Percentiles rank a stretch among this genome's conserved stretches.
These are phyloP conservation scores for Mycena chlorophos DNA, from an alignment of 768 basidiomycete genomes.

Conservation along the genomic window DNA sequence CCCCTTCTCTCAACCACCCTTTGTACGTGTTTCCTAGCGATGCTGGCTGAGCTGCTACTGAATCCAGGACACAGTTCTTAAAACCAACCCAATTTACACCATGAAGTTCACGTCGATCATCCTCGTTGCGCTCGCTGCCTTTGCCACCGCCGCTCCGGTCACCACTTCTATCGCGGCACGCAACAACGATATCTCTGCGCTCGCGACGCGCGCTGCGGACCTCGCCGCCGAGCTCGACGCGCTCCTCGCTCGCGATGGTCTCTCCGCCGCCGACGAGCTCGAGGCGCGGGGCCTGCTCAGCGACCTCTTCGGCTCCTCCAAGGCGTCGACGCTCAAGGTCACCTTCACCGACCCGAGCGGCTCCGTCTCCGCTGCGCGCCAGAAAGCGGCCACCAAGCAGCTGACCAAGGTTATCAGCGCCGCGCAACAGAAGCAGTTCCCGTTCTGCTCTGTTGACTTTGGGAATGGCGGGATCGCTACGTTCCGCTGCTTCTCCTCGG, in stretches of 20 bases:
- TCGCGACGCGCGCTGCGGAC: background rate
- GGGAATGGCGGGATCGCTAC: background rate
- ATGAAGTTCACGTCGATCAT: background rate
- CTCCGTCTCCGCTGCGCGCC: background rate
- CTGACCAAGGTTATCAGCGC: background rate
- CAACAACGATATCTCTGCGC: background rate
- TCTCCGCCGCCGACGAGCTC: background rate
- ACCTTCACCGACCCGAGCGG: slow-evolving; percentile 1
- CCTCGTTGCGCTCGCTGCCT: background rate
- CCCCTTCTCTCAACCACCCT: background rate
- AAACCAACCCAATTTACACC: background rate
- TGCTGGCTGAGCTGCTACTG: too few species aligned
- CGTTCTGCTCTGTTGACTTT: slow-evolving; percentile 2
- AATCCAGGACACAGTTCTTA: too few species aligned
- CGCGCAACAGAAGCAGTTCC: background rate
- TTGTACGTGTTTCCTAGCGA: background rate
- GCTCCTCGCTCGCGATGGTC: background rate
- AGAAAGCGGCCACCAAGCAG: background rate
- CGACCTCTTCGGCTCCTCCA: background rate
- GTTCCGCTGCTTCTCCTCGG: slow-evolving; percentile 1
- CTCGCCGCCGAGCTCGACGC: background rate
- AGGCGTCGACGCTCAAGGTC: slow-evolving; percentile 1
- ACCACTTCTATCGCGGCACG: background rate
- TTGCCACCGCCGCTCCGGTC: background rate
- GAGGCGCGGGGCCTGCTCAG: background rate